Percentiles rank a stretch among this genome's conserved stretches.
These are phyloP conservation scores for Boletus subparvulus DNA, from an alignment of 768 basidiomycete genomes.

Conservation along the genomic window DNA sequence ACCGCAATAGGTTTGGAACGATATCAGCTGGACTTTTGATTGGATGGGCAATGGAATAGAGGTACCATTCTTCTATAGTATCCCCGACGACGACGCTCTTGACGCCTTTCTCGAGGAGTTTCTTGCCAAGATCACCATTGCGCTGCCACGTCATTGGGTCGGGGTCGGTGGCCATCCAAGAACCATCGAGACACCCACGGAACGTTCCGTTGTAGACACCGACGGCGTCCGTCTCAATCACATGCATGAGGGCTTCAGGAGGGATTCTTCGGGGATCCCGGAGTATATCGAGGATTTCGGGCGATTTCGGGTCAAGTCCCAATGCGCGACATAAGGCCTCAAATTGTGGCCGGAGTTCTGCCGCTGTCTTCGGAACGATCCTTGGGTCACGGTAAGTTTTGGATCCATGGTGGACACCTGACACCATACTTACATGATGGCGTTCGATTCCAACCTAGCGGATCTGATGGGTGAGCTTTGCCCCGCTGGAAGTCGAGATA, in stretches of 20 bases:
- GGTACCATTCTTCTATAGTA: conserved; percentile 72
- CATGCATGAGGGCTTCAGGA: conserved; percentile 48
- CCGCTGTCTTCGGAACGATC: conserved; percentile 56
- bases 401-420: no score
- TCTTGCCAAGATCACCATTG: conserved; percentile 53
- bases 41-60: conserved; percentile 69
- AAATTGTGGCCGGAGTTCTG: conserved; percentile 61
- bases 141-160: conserved; percentile 73
- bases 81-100: conserved; percentile 62
- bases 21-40: conserved; percentile 51
- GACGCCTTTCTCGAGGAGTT: conserved; percentile 57
- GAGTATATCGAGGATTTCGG: conserved; percentile 48
- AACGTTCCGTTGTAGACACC: conserved; percentile 60
- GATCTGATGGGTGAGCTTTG: conserved; percentile 61
- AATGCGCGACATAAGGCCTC: conserved; percentile 57
- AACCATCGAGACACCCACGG: conserved; percentile 58
- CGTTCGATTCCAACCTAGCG: conserved; percentile 70
- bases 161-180: conserved; percentile 53
- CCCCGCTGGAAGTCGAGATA: conserved; percentile 57
- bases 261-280: conserved; percentile 49
- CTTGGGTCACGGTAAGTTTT: conserved; percentile 24
- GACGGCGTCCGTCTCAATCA: conserved; percentile 57
- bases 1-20: conserved; percentile 55
- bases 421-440: conserved; percentile 52
- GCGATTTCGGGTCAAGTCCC: conserved; percentile 49